phyloP scores from a whole-genome alignment of 1,139 yeast genomes.

The Suhomyces ambrosiae region DNA sequence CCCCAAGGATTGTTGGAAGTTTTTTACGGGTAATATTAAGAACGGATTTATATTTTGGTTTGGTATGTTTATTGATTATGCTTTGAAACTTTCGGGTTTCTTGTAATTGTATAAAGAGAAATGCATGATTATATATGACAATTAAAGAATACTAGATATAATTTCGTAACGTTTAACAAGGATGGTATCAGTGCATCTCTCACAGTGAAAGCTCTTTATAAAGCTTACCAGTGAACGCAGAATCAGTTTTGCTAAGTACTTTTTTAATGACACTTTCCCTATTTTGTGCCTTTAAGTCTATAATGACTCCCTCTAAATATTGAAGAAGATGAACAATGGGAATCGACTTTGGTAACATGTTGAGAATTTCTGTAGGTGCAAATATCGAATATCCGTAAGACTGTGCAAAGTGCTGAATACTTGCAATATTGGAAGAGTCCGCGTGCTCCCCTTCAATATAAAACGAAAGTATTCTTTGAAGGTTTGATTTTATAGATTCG shows the following conservation, averaged over 20 bases:
- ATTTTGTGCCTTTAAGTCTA: constrained; percentile 24
- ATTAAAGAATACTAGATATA: no score
- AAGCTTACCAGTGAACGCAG: constrained; percentile 20
- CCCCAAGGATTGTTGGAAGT: constrained; percentile 80
- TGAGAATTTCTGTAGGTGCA: constrained; percentile 29
- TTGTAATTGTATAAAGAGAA: constrained; percentile 22
- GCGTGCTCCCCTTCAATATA: constrained; percentile 22
- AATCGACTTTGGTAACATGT: constrained; percentile 32
- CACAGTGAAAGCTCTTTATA: constrained; percentile 12
- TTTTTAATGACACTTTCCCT: constrained; percentile 28
- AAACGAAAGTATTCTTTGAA: constrained; percentile 23
- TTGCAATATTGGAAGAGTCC: constrained; percentile 19
- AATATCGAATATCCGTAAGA: constrained; percentile 25
- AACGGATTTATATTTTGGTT: constrained; percentile 80
- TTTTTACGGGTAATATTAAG: constrained; percentile 73
- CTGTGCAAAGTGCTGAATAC: constrained; percentile 35
- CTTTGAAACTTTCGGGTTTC: constrained; percentile 49
- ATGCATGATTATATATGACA: constrained; percentile 1
- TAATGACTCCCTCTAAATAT: constrained; percentile 27
- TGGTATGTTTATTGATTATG: constrained; percentile 78
- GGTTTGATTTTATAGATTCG: constrained; percentile 6
- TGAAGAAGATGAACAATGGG: constrained; percentile 37
- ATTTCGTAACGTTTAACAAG: no score
- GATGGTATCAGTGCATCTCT: background rate
- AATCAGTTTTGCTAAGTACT: constrained; percentile 33